Conservation (phyloP, 192 early-diverging fungal genomes). For the Umbelopsis sp. region DNA sequence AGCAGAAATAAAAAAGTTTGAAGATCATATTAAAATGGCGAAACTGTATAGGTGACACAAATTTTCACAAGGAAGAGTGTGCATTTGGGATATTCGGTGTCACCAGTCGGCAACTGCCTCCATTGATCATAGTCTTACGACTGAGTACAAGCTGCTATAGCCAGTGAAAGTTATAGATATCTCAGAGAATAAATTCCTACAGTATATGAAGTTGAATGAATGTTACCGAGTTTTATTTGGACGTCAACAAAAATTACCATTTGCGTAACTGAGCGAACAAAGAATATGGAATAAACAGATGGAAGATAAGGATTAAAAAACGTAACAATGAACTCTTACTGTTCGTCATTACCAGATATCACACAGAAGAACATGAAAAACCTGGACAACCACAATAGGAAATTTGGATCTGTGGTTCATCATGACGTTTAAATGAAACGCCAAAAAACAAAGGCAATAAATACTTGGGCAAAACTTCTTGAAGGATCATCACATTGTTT, state of each 20-base stretch:
- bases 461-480: neutral
- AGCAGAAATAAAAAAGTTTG: neutral
- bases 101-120: conserved; percentile 2
- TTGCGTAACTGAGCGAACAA: too few relatives aligned
- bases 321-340: too few relatives aligned
- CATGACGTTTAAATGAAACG: conserved; percentile 2
- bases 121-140: neutral
- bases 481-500: neutral
- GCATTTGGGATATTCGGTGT: neutral
- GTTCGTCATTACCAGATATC: too few relatives aligned
- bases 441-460: neutral
- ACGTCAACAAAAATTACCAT: too few relatives aligned
- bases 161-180: too few relatives aligned
- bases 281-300: too few relatives aligned
- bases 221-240: too few relatives aligned
- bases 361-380: too few relatives aligned
- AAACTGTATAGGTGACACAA: neutral
- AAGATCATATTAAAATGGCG: neutral
- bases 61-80: neutral
- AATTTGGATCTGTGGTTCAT: neutral
- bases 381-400: neutral
- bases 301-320: too few relatives aligned
- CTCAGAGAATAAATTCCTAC: too few relatives aligned
- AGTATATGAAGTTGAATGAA: too few relatives aligned
- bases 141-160: too few relatives aligned